These are phyloP conservation scores for Sporothrix variecibatus DNA, from an alignment of 2,329 filamentous ascomycete species.

Conservation along the genomic window DNA sequence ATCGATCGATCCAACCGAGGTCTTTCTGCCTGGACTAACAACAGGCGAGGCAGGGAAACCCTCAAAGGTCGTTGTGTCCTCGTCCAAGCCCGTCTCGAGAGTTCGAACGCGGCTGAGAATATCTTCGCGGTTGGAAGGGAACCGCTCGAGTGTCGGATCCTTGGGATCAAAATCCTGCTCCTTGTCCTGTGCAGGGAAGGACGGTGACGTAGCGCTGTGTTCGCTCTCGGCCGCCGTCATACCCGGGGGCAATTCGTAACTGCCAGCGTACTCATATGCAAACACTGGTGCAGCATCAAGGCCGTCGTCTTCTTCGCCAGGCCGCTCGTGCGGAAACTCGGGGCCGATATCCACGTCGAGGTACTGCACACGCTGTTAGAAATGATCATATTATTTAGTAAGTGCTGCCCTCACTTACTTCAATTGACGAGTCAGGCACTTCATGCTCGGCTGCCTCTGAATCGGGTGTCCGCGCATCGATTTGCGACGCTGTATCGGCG, in stretches of 20 bases:
- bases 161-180: constrained; percentile 43
- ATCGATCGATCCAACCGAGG: constrained; percentile 42
- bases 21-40: constrained; percentile 39
- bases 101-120: constrained; percentile 50
- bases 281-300: constrained; percentile 45
- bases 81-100: constrained; percentile 48
- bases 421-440: constrained; percentile 37
- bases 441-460: constrained; percentile 39
- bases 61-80: constrained; percentile 43
- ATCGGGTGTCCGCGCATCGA: constrained; percentile 39
- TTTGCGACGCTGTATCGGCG: constrained; percentile 39
- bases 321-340: constrained; percentile 30
- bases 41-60: constrained; percentile 42
- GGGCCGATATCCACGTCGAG: constrained; percentile 28
- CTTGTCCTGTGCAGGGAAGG: constrained; percentile 21
- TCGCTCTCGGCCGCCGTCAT: constrained; percentile 25
- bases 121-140: constrained; percentile 48
- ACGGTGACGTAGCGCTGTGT: neutral
- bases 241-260: constrained; percentile 34
- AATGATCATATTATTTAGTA: no score
- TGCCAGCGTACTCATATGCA: constrained; percentile 49
- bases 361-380: neutral
- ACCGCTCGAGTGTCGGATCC: constrained; percentile 52
- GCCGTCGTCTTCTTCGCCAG: constrained; percentile 23
- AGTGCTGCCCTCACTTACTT: constrained; percentile 25